Evolutionary conservation across 106 monocot genomes (phyloP).

Genomic region (Allium fistulosum): DNA sequence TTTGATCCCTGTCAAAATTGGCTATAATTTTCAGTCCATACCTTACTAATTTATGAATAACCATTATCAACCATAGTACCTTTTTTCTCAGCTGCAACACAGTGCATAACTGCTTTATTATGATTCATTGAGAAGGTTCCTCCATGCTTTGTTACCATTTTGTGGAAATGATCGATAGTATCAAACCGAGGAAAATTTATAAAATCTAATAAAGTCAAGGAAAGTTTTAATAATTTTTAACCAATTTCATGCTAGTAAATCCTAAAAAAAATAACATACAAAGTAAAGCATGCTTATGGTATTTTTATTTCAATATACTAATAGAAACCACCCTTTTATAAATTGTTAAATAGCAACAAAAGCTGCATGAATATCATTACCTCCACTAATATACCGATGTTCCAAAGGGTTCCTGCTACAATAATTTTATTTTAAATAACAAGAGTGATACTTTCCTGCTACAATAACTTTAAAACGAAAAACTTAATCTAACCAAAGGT

Average conservation of each 20-base stretch:
- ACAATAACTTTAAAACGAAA: too few relatives aligned
- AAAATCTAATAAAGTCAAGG: conserved; percentile 72
- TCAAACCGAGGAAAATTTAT: conserved; percentile 68
- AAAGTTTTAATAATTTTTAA: conserved; percentile 3
- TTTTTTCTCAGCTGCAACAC: conserved; percentile 89
- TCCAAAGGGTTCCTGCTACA: too few relatives aligned
- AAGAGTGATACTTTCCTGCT: too few relatives aligned
- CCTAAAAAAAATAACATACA: too few relatives aligned
- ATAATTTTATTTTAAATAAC: too few relatives aligned
- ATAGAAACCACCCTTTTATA: too few relatives aligned
- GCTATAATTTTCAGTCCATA: background rate
- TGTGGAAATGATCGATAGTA: conserved; percentile 89
- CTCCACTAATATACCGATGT: too few relatives aligned
- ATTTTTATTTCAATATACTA: too few relatives aligned
- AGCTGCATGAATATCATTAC: too few relatives aligned
- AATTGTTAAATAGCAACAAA: too few relatives aligned
- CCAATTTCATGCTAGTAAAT: background rate
- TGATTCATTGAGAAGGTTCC: conserved; percentile 97
- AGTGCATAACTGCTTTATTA: conserved; percentile 88
- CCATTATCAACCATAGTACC: conserved; percentile 34
- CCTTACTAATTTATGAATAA: background rate
- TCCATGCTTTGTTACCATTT: conserved; percentile 84
- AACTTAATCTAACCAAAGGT: too few relatives aligned
- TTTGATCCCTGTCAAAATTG: conserved; percentile 71
- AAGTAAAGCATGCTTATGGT: too few relatives aligned